Evolutionary conservation across 2,329 filamentous ascomycete species (phyloP).

Genomic region (Cadophora luteo-olivacea): DNA sequence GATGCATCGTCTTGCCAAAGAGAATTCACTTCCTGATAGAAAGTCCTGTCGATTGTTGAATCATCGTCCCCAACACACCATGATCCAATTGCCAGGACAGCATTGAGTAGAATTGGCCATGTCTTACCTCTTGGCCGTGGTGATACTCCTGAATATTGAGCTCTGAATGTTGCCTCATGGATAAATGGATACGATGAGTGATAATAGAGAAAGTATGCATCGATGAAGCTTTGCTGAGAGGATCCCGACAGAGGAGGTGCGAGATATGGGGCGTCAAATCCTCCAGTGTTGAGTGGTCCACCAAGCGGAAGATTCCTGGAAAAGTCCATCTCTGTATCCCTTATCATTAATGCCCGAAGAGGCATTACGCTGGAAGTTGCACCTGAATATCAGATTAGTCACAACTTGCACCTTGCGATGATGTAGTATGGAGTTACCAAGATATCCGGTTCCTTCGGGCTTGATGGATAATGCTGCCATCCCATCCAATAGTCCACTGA

Average conservation of each 20-base stretch:
- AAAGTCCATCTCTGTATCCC: neutral
- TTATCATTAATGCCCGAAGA: slow-evolving; percentile 15
- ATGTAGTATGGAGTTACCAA: slow-evolving; percentile 29
- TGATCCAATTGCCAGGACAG: slow-evolving; percentile 32
- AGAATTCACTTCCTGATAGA: slow-evolving; percentile 24
- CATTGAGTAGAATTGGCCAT: slow-evolving; percentile 35
- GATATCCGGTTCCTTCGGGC: slow-evolving; percentile 46
- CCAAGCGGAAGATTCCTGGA: neutral
- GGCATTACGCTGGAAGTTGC: slow-evolving; percentile 31
- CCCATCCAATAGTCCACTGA: slow-evolving; percentile 40
- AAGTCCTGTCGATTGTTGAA: slow-evolving; percentile 26
- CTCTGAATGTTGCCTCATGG: slow-evolving; percentile 32
- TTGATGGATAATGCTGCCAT: slow-evolving; percentile 48
- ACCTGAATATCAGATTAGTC: slow-evolving; percentile 15
- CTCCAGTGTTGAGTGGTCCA: neutral
- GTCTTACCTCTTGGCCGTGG: slow-evolving; percentile 30
- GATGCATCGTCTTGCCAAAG: slow-evolving; percentile 11
- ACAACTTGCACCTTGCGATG: neutral
- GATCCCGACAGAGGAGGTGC: neutral
- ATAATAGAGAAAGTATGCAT: slow-evolving; percentile 34
- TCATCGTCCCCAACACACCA: slow-evolving; percentile 30
- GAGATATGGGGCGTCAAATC: slow-evolving; percentile 10
- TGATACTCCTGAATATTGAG: slow-evolving; percentile 27
- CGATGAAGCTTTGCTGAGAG: slow-evolving; percentile 24
- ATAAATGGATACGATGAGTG: slow-evolving; percentile 35